Evolutionary conservation across 192 early-diverging fungal genomes (phyloP), one percentile per base, ranked within the genome.

Genomic region (Glomus cerebriforme): DNA sequence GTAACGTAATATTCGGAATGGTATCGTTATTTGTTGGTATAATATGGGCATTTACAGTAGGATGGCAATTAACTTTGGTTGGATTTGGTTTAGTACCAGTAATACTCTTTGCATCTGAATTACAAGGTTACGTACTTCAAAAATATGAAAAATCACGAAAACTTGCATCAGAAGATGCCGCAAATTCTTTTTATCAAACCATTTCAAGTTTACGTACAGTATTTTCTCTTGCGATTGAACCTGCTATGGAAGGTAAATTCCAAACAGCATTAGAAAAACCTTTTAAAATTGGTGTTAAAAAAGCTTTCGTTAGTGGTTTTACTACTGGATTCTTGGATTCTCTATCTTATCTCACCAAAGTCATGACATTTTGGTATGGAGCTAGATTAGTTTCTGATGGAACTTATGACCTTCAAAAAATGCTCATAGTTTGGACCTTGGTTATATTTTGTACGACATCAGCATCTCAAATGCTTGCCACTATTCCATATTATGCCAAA

Each of bases 61-160:
- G 75, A 45, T 77, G 75, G 75, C 24, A 77, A 77, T 77, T 77
- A 49, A 67, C 62, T 22, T 66, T 77, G 9, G 75, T 77, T 7
- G 75, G 75, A 67, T 66, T 65, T 24, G 64, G 35, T 9, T 27
- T 77, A 12, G 75, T 66, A 37, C 75, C 75, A 12, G 2, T 67
- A 24, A 35, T 77, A 65, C 24, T 77, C 17, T 9, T 66, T 1
- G 22, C 43, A 13, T n/a, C 75, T 0, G 39, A 77, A 49, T 66
- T 66, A 7, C 75, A 77, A 77, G 63, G 63, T 7, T 65, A 19
- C 13, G 47, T 77, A 13, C 63, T 77, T 31, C 62, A 77, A 54
- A 63, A 29, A 66, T 66, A 65, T 49, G 75, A 77, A 32, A 77
- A 66, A n/a, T 43, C 15, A 77, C 32, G 34, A 66, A 77, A 77